Evolutionary conservation across 345 rosid species (phyloP).

Genomic region (Luvunga scandens): DNA sequence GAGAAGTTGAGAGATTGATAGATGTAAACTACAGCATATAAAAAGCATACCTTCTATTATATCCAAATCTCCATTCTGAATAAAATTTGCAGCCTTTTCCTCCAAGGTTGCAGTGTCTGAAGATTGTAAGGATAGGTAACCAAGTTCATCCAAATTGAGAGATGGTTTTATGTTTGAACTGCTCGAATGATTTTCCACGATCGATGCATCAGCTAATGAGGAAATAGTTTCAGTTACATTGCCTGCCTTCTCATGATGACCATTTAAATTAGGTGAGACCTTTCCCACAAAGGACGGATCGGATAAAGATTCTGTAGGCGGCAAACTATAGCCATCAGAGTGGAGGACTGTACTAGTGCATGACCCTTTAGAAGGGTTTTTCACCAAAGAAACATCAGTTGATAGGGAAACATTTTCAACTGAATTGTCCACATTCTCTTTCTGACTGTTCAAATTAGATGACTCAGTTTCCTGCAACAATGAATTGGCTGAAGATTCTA

Average conservation of each 20-base stretch:
- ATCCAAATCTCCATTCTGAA: slow-evolving; percentile 70
- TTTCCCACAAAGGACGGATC: slow-evolving; percentile 11
- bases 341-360: background rate
- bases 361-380: slow-evolving; percentile 6
- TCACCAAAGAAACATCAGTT: background rate
- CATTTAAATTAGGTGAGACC: slow-evolving; percentile 11
- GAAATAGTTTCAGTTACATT: slow-evolving; percentile 20
- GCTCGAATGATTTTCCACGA: slow-evolving; percentile 16
- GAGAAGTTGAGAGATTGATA: background rate
- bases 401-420: slow-evolving; percentile 14
- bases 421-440: slow-evolving; percentile 8
- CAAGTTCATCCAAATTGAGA: slow-evolving; percentile 19
- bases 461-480: slow-evolving; percentile 41
- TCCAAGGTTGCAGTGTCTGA: slow-evolving; percentile 40
- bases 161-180: slow-evolving; percentile 14
- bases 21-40: background rate
- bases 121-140: slow-evolving; percentile 21
- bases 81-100: slow-evolving; percentile 58
- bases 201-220: background rate
- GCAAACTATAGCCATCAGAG: background rate
- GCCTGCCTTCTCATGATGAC: slow-evolving; percentile 26
- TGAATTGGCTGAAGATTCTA: slow-evolving; percentile 21
- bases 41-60: slow-evolving; percentile 47
- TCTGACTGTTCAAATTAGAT: slow-evolving; percentile 4
- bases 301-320: slow-evolving; percentile 26